A percentile compares a stretch with the other conserved stretches of the same genome.
Evolutionary conservation across 2,329 filamentous ascomycete species (phyloP).

Genomic region (Claviceps pusilla): DNA sequence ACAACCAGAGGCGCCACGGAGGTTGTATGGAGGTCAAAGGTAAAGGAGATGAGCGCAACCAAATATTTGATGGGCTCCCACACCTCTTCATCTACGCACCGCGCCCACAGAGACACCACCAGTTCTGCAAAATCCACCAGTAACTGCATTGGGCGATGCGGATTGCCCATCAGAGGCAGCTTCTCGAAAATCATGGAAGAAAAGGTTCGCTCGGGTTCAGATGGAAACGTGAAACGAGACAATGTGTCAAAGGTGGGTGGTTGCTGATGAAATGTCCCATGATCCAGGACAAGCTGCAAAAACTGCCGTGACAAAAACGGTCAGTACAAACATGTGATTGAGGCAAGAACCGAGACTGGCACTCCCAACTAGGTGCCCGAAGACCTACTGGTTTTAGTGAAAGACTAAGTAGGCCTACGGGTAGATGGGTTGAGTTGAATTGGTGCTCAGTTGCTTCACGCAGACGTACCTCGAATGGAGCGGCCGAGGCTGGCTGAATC

Average conservation of each 20-base stretch:
- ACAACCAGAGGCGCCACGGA: conserved; percentile 45
- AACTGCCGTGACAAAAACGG: conserved; percentile 24
- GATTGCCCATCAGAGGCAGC: conserved; percentile 41
- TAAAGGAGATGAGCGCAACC: conserved; percentile 47
- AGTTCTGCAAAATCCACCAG: conserved; percentile 49
- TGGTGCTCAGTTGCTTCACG: neutral
- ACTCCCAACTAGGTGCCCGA: no score
- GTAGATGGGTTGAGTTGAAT: neutral
- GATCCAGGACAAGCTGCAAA: conserved; percentile 49
- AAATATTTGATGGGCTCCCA: conserved; percentile 51
- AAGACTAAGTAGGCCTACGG: no score
- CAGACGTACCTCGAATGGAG: conserved; percentile 30
- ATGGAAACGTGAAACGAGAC: conserved; percentile 49
- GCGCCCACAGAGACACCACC: conserved; percentile 52
- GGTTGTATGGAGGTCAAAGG: conserved; percentile 45
- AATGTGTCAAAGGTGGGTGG: conserved; percentile 54
- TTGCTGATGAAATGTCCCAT: conserved; percentile 38
- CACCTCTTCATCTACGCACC: conserved; percentile 48
- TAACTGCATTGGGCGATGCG: conserved; percentile 35
- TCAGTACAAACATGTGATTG: neutral
- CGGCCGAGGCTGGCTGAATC: conserved; percentile 12
- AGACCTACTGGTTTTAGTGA: no score
- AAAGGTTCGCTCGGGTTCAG: conserved; percentile 39
- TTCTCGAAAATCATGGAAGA: conserved; percentile 53
- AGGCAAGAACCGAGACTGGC: neutral